Conservation (phyloP, 495 filamentous ascomycete genomes). For the Neurospora sp. region DNA sequence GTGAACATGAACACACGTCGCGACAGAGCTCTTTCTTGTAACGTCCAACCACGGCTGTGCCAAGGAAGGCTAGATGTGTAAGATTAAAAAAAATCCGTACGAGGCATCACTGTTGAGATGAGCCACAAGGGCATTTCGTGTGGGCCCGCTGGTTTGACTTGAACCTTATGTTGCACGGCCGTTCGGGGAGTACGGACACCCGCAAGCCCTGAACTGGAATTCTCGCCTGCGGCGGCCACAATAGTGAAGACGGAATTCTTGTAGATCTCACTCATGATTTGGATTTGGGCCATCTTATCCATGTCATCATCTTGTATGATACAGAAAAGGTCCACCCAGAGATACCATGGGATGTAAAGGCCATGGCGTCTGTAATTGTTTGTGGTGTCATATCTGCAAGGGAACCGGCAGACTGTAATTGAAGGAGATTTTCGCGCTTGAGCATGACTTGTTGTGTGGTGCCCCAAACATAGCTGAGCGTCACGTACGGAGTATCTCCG, state of each 20-base stretch:
- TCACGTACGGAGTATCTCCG: not conserved
- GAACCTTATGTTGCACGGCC: not conserved
- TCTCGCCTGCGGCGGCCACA: conserved; percentile 13
- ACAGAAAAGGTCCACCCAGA: conserved; percentile 30
- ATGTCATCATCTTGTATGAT: conserved; percentile 22
- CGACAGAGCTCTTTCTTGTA: conserved; percentile 16
- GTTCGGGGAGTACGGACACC: not conserved
- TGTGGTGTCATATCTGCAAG: conserved; percentile 4
- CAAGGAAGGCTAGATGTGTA: conserved; percentile 3
- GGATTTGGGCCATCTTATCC: conserved; percentile 19
- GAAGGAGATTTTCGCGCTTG: not conserved
- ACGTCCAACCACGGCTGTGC: conserved; percentile 13
- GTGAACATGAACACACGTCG: not conserved
- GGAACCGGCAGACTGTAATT: not conserved
- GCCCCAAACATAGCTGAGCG: conserved; percentile 21
- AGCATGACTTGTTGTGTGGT: conserved; percentile 1
- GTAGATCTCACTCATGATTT: conserved; percentile 27
- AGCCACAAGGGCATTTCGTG: not conserved
- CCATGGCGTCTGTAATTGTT: conserved; percentile 20
- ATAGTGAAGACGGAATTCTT: conserved; percentile 21
- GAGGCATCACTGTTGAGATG: not conserved
- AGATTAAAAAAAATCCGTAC: not conserved
- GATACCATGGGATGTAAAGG: conserved; percentile 6
- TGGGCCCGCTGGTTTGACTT: not conserved
- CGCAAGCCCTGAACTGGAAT: not conserved